These are phyloP conservation scores for Phytophthora palmivora DNA, from an alignment of 352 stramenopile genomes.

Conservation along the genomic window DNA sequence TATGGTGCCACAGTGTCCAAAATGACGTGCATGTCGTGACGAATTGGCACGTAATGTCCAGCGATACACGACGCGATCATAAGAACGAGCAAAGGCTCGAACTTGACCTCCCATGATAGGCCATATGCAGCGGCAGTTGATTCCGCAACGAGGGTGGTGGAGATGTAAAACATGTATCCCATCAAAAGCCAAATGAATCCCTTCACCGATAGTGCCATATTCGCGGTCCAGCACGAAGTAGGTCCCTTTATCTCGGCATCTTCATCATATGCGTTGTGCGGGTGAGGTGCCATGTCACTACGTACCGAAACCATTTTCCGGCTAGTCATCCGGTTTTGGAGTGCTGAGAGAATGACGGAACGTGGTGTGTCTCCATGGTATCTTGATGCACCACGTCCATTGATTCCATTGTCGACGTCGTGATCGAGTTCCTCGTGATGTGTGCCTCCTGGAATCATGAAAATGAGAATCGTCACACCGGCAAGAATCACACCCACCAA, in stretches of 20 bases:
- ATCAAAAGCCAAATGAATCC: constrained; percentile 71
- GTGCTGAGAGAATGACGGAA: too few species aligned
- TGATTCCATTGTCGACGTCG: constrained; percentile 4
- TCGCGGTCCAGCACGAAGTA: constrained; percentile 24
- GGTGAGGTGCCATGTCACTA: constrained; percentile 46
- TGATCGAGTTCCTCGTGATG: constrained; percentile 2
- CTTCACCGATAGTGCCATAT: constrained; percentile 55
- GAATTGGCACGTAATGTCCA: constrained; percentile 59
- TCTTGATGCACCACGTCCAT: constrained; percentile 3
- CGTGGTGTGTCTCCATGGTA: too few species aligned
- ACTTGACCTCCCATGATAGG: constrained; percentile 72
- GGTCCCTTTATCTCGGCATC: constrained; percentile 11
- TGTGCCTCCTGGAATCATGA: constrained; percentile 51
- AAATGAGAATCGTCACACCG: constrained; percentile 58
- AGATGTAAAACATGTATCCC: constrained; percentile 69
- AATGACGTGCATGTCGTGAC: too few species aligned
- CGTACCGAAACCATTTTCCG: constrained; percentile 26
- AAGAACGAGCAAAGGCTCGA: too few species aligned
- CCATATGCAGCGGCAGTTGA: constrained; percentile 48
- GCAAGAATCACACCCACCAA: constrained; percentile 49
- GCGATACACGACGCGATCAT: constrained; percentile 72
- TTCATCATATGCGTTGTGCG: constrained; percentile 61
- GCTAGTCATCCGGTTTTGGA: constrained; percentile 18
- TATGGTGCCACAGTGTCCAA: too few species aligned
- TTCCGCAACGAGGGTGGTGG: constrained; percentile 50